Conservation (phyloP, 1,139 yeast genomes). For the Sporopachydermia cereana region DNA sequence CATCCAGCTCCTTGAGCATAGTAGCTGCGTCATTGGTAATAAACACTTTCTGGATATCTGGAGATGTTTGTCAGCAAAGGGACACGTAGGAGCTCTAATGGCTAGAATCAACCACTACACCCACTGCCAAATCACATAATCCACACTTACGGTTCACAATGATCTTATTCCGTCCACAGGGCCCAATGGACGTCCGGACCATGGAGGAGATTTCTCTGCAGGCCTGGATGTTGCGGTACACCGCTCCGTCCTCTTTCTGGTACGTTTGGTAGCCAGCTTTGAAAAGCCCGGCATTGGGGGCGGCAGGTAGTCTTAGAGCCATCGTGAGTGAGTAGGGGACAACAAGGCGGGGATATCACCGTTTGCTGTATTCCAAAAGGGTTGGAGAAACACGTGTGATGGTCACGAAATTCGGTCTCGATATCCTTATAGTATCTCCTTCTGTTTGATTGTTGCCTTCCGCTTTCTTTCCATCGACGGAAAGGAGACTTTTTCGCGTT, state of each 20-base stretch:
- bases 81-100: conserved; percentile 15
- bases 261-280: conserved; percentile 93
- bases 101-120: neutral
- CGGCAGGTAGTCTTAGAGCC: conserved; percentile 87
- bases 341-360: no score
- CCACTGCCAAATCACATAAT: neutral
- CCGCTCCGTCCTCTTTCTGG: conserved; percentile 88
- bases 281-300: conserved; percentile 87
- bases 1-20: conserved; percentile 83
- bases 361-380: no score
- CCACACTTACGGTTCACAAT: conserved; percentile 51
- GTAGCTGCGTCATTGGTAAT: conserved; percentile 97
- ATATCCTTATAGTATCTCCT: no score
- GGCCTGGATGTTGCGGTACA: conserved; percentile 83
- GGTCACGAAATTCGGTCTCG: no score
- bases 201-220: conserved; percentile 87
- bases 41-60: conserved; percentile 58
- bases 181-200: conserved; percentile 92
- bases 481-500: neutral
- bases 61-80: conserved; percentile 5
- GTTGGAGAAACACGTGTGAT: no score
- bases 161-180: conserved; percentile 93
- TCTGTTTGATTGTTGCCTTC: no score
- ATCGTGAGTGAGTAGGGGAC: no score
- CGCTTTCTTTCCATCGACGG: neutral